A percentile compares a stretch with the other conserved stretches of the same genome.
phyloP scores from a whole-genome alignment of 1,284 basidiomycete genomes.

The Boletus semigastroideus region DNA sequence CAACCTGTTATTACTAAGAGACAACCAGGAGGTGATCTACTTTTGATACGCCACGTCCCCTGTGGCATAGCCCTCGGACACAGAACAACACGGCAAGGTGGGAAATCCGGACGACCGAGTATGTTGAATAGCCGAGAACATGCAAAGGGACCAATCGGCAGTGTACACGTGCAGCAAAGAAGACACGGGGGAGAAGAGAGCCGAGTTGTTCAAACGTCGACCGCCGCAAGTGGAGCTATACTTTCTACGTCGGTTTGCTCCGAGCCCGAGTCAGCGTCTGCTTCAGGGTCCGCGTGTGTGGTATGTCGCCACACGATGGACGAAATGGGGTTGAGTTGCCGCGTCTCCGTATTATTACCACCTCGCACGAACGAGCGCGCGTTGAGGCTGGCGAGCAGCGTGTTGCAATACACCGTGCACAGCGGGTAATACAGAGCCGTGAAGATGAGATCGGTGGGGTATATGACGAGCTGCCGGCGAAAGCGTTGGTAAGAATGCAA shows the following conservation, averaged over 20 bases:
- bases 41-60: background rate
- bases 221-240: background rate
- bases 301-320: constrained; percentile 11
- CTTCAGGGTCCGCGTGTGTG: background rate
- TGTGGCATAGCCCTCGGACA: too few species aligned
- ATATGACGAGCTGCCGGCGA: constrained; percentile 17
- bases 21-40: background rate
- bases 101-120: too few species aligned
- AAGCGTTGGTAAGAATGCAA: background rate
- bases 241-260: background rate
- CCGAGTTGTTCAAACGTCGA: background rate
- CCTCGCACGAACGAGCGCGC: constrained; percentile 19
- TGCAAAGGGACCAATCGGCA: background rate
- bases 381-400: constrained; percentile 34
- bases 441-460: constrained; percentile 26
- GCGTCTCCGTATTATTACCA: background rate
- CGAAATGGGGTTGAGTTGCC: background rate
- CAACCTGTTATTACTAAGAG: background rate
- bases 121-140: background rate
- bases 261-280: background rate
- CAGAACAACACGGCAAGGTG: too few species aligned
- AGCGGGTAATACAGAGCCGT: constrained; percentile 31
- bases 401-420: constrained; percentile 35
- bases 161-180: background rate
- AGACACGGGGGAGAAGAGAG: too few species aligned